A percentile compares a stretch with the other conserved stretches of the same genome.
phyloP scores from a whole-genome alignment of 2,329 filamentous ascomycete species.

The Byssochlamys sp. region DNA sequence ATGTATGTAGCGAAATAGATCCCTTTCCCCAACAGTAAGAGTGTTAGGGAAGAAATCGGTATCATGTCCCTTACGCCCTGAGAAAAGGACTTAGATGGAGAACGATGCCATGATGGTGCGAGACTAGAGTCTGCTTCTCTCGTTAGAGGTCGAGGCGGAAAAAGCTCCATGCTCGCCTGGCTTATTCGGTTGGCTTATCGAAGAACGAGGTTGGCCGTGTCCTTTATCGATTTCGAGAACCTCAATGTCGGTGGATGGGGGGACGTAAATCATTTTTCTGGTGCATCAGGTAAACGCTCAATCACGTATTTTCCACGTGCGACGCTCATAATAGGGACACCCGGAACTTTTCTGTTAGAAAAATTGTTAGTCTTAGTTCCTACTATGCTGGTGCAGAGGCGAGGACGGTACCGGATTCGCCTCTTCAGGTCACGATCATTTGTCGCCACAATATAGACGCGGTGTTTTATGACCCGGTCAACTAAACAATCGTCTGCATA shows the following conservation, averaged over 20 bases:
- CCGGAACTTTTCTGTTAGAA: slow-evolving; percentile 55
- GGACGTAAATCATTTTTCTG: slow-evolving; percentile 42
- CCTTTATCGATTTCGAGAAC: background rate
- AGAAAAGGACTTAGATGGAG: background rate
- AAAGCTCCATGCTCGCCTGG: background rate
- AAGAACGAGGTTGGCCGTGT: background rate
- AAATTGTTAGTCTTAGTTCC: background rate
- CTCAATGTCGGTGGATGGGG: background rate
- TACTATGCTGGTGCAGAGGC: background rate
- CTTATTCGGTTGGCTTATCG: background rate
- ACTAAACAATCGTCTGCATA: slow-evolving; percentile 83
- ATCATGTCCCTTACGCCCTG: background rate
- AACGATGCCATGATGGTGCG: no score
- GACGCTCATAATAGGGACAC: slow-evolving; percentile 62
- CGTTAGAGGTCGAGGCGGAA: background rate
- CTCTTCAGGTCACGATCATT: slow-evolving; percentile 67
- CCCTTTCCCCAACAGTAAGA: background rate
- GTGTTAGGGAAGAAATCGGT: background rate
- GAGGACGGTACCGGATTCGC: slow-evolving; percentile 48
- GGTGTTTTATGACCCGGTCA: slow-evolving; percentile 60
- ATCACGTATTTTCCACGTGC: slow-evolving; percentile 88
- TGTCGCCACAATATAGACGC: slow-evolving; percentile 68
- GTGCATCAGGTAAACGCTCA: slow-evolving; percentile 77
- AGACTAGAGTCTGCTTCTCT: background rate
- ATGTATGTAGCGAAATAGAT: background rate